phyloP scores from a whole-genome alignment of 805 yeast genomes.

The Starmerella stigmatis region DNA sequence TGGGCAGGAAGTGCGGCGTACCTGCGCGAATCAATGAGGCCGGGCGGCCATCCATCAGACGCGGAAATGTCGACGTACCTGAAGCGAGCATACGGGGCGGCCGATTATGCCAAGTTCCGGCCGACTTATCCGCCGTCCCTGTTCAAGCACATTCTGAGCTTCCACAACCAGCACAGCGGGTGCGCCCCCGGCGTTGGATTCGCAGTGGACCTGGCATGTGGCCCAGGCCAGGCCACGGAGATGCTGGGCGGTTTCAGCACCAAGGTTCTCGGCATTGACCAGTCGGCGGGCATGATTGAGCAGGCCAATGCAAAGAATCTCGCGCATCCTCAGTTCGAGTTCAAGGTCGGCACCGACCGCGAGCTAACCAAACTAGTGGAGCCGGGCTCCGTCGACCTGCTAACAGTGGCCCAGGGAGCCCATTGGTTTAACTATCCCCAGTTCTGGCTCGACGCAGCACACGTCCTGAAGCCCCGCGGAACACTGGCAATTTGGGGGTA shows the following conservation, averaged over 20 bases:
- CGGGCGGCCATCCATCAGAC: neutral
- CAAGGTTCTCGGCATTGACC: conserved; percentile 53
- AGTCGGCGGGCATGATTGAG: conserved; percentile 46
- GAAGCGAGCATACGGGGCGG: conserved; percentile 41
- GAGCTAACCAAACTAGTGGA: conserved; percentile 22
- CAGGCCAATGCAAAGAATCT: conserved; percentile 31
- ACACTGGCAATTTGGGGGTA: conserved; percentile 73
- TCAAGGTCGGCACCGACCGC: conserved; percentile 20
- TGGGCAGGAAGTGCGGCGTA: too few relatives aligned
- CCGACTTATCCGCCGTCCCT: conserved; percentile 55
- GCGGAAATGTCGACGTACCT: conserved; percentile 53
- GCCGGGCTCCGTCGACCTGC: conserved; percentile 43
- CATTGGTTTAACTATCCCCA: conserved; percentile 65
- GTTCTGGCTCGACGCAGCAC: conserved; percentile 42
- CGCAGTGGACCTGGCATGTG: conserved; percentile 70
- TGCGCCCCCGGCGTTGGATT: conserved; percentile 13
- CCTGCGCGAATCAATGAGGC: too few relatives aligned
- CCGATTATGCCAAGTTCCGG: conserved; percentile 46
- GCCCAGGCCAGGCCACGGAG: conserved; percentile 64
- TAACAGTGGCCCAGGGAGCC: conserved; percentile 74
- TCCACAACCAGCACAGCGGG: conserved; percentile 17
- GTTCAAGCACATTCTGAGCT: conserved; percentile 36
- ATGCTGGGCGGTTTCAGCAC: conserved; percentile 39
- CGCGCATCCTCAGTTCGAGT: conserved; percentile 25
- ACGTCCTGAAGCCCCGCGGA: conserved; percentile 49